Evolutionary conservation across 352 stramenopile species (phyloP), one percentile per base, ranked within the genome.

Genomic region (Phytophthora melonis): DNA sequence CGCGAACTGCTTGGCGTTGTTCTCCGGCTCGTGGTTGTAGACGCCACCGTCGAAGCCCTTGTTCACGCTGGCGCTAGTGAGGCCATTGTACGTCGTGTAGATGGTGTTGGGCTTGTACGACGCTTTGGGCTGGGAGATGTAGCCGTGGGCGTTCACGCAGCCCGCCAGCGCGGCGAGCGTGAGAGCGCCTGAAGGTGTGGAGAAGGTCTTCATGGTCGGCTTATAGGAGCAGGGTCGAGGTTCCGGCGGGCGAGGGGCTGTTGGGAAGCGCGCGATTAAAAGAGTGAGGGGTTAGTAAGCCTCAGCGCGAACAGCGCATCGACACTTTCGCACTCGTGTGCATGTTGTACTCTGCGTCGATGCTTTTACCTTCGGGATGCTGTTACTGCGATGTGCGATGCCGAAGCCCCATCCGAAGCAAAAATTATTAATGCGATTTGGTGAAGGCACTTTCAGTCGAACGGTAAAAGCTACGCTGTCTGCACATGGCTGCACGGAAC

Each of bases 1-100:
- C 19, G 61, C 59, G 47, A 86, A 83, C 30, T 76, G 61, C 47
- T 76, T 73, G 21, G 65, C 70, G 55, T 83, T 83, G 18, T 82
- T 63, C 43, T 55, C 67, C 3, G 79, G 73, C n/a, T 70, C 65
- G 30, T 59, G 27, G 55, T 86, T 82, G 72, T 78, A 86, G 21
- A 73, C 52, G 6, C 65, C 64, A 14, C 75, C 75, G 21, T 58
- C 19, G 55, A 81, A 83, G 14, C 70, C 70, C 49, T 77, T 66
- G 60, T 81, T 83, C 14, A 80, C 58, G 16, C 58, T 79, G n/a
- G 72, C 39, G n/a, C n/a, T 25, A 16, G 69, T 77, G 27, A 74
- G 45, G 11, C 53, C 52, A 19, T 78, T 80, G 68, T 65, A 82
- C 6, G 36, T 70, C 45, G 71, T 82, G 53, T 77, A 77, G 21